Evolutionary conservation across 495 filamentous ascomycete genomes (phyloP), one percentile per base, ranked within the genome.

Genomic region (Penicillium silybi): DNA sequence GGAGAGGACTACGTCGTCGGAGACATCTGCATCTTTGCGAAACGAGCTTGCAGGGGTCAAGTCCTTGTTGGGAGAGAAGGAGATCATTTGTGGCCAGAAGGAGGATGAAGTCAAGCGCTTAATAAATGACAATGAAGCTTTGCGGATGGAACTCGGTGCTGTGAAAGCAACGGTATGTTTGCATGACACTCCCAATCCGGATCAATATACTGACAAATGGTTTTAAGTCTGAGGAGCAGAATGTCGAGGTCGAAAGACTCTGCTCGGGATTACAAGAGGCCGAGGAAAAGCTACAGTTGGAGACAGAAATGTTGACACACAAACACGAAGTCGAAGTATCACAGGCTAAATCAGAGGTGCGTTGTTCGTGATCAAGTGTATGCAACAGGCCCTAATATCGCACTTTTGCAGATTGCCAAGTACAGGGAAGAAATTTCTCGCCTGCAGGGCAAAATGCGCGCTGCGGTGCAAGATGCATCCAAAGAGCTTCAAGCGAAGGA

Each of bases 401-500:
- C 19, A 1, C 16, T 41, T 17, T 3, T 40, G 17, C 29, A 74
- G 66, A 44, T 53, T 16, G 38, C 52, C 7, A 54, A 59, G 20
- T 59, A 63, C 35, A 62, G 62, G 13, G 56, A 61, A 19, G 60
- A 68, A 22, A 65, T 58, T 22, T n/a, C 25, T 0, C 53, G 55
- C 6, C 40, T 75, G 22, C 67, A 62, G 40, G 37, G 43, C 7
- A 39, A 37, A 17, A 66, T 70, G 54, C 63, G 72, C 32, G 50
- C 54, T 45, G 54, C 61, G 18, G 59, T 56, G 2, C 46, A 48
- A 6, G 52, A 58, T 47, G 56, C 67, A 13, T 45, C 54, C 0
- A 74, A 62, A 18, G 64, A 73, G 7, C 43, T 67, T n/a, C 68
- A 70, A 46, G 46, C 52, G 6, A 71, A 71, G 51, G 62, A 68